Base-by-base conservation (phyloP, 495 filamentous ascomycete genomes). In the Tricharina praecox region DNA sequence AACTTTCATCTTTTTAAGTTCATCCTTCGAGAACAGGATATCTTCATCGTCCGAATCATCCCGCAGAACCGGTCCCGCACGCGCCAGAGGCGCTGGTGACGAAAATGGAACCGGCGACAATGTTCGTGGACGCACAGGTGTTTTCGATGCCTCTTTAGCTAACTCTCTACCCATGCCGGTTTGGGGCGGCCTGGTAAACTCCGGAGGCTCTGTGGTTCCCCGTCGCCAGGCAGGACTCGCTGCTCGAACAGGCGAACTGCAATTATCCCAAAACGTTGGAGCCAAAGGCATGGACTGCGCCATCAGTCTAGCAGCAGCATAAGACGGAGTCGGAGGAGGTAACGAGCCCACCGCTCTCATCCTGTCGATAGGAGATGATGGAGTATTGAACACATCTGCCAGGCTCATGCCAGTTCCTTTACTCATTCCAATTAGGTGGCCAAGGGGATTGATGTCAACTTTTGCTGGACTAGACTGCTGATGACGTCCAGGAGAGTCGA, bases 251-350 rank as follows among this genome's bases (percentile, higher is more conserved):
- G 41, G 20, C 11, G 41, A 30, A 26, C 23, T 44, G 4, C 21
- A 9, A 3, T 15, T n/a, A 24, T 24, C 41, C 20, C 13, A 25
- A 44, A 21, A 11, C 18, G 41, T 16, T n/a, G 19, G 10, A 16
- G n/a, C 41, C 21, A 44, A 44, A 3, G 41, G 28, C 43, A 46
- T 46, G 8, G 43, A 46, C 43, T 34, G 11, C 2, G 43, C 43
- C 43, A 46, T 46, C 13, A 46, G 33, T 19, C 43, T 19, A 46
- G 28, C 43, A 2, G 24, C n/a, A 25, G 21, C n/a, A n/a, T n/a
- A 44, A 2, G 8, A 9, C 8, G 43, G 43, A 8, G 43, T 46
- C 19, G 30, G 25, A 3, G 28, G 43, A 34, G 43, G 43, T 33
- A 15, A 20, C n/a, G 43, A 46, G 18, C 23, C 26, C 26, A 46